Base-by-base conservation (phyloP, 2,329 filamentous ascomycete species). In the Cytospora schulzeri region DNA sequence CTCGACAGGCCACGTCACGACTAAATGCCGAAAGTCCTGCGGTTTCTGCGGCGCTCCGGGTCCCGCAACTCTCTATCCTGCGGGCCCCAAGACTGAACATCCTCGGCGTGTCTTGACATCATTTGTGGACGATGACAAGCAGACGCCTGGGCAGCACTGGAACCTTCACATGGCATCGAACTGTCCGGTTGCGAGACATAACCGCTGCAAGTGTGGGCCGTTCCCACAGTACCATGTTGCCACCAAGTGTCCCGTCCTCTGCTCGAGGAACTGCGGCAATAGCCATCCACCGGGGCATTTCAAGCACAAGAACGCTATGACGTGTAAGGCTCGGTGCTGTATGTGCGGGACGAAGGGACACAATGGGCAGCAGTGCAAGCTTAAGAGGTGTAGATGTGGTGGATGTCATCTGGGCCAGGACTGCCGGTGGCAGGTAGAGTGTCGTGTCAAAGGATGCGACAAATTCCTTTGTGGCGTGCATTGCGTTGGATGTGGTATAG, bases 281-380 rank as follows among this genome's bases (percentile, higher is more conserved):
- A 58, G 66, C 2, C 56, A 67, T 14, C 64, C 64, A 0, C 66
- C 69, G 3, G 73, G 73, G 8, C 69, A 71, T 53, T 69, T 69
- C 67, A 70, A 69, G 54, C 74, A 78, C 66, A 69, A 68, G 31
- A 76, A 73, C 52, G 77, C 77, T 52, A 78, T 80, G 72, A 69
- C 70, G 3, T 80, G 77, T 68, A 66, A 67, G 22, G 56, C 68
- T 19, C 73, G 78, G 22, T 79, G 77, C 67, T 79, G 77, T 66
- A 79, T 79, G 77, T 79, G 78, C 63, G 77, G 77, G n/a, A 61
- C 74, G 4, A 68, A 66, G 24, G 76, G 75, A 2, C 77, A 80
- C 64, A 71, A 71, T 29, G 77, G 76, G n/a, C 69, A 64, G 17
- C 71, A 77, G 31, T 79, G 77, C 64, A 69, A 72, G 26, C 59